phyloP scores from a whole-genome alignment of 495 filamentous ascomycete genomes.

The Evernia prunastri region DNA sequence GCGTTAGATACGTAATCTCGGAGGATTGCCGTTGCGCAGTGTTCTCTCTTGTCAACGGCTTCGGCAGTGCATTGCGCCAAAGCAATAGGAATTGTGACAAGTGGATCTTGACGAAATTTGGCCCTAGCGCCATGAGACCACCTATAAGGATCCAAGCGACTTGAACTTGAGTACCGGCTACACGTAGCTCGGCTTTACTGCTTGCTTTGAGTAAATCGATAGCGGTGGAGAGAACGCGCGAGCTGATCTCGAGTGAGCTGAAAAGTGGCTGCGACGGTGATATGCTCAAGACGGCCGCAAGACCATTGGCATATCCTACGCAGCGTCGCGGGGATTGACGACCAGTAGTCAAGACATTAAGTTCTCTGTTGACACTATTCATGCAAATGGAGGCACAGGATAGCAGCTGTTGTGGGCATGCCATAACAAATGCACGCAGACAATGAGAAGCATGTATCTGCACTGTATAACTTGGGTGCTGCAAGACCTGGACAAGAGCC shows the following conservation, averaged over 20 bases:
- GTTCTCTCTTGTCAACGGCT: slow-evolving; percentile 86
- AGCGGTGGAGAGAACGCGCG: slow-evolving; percentile 81
- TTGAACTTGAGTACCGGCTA: slow-evolving; percentile 91
- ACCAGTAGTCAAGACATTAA: slow-evolving; percentile 66
- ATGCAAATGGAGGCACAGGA: slow-evolving; percentile 91
- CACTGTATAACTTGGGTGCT: slow-evolving; percentile 94
- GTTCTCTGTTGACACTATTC: slow-evolving; percentile 87
- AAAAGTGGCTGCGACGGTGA: slow-evolving; percentile 83
- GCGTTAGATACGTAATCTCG: slow-evolving; percentile 87
- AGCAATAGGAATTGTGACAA: slow-evolving; percentile 90
- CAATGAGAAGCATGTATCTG: slow-evolving; percentile 83
- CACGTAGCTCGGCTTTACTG: slow-evolving; percentile 81
- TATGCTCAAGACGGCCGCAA: slow-evolving; percentile 86
- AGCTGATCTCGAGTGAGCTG: slow-evolving; percentile 91
- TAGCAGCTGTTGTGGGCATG: slow-evolving; percentile 84
- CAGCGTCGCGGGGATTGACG: slow-evolving; percentile 78
- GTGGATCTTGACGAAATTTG: slow-evolving; percentile 98
- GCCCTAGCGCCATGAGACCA: slow-evolving; percentile 90
- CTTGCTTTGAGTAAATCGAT: slow-evolving; percentile 90
- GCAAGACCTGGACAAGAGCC: slow-evolving; percentile 80
- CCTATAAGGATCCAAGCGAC: slow-evolving; percentile 97
- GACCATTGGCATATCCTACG: slow-evolving; percentile 86
- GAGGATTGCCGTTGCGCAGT: slow-evolving; percentile 70
- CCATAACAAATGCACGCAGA: slow-evolving; percentile 77
- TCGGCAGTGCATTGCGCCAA: slow-evolving; percentile 96